These are phyloP conservation scores for Datisca glomerata DNA, from an alignment of 306 rosid genomes.

Conservation along the genomic window DNA sequence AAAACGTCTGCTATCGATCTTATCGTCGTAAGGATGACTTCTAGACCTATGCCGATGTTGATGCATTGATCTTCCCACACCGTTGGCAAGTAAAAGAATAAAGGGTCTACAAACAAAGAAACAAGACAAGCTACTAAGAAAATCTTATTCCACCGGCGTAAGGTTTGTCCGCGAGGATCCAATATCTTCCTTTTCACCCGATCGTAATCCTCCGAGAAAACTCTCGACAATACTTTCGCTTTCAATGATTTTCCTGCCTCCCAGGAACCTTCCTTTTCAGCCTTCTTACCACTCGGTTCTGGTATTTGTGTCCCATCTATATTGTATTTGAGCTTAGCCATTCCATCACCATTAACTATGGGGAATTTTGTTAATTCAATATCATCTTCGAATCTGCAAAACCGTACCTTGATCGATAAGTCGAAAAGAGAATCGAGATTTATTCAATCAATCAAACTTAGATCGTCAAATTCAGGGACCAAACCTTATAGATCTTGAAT, in stretches of 20 bases:
- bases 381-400: constrained; percentile 29
- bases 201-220: constrained; percentile 44
- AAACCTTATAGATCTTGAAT: constrained; percentile 58
- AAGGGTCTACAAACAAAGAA: constrained; percentile 45
- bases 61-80: constrained; percentile 24
- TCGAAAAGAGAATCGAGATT: neutral
- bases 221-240: constrained; percentile 35
- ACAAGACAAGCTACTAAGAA: constrained; percentile 29
- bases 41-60: constrained; percentile 20
- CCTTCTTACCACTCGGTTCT: constrained; percentile 8
- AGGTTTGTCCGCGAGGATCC: constrained; percentile 31
- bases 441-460: neutral
- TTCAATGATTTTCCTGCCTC: constrained; percentile 19
- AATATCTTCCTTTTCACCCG: constrained; percentile 27
- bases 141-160: constrained; percentile 34
- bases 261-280: constrained; percentile 6
- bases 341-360: constrained; percentile 13
- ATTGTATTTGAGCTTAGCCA: constrained; percentile 21
- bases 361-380: constrained; percentile 17
- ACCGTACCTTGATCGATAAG: neutral
- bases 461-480: constrained; percentile 7
- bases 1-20: constrained; percentile 33
- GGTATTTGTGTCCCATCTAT: constrained; percentile 20
- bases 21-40: constrained; percentile 29
- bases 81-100: constrained; percentile 42